Evolutionary conservation across 2,329 filamentous ascomycete species (phyloP).

Genomic region (Talaromyces funiculosus): DNA sequence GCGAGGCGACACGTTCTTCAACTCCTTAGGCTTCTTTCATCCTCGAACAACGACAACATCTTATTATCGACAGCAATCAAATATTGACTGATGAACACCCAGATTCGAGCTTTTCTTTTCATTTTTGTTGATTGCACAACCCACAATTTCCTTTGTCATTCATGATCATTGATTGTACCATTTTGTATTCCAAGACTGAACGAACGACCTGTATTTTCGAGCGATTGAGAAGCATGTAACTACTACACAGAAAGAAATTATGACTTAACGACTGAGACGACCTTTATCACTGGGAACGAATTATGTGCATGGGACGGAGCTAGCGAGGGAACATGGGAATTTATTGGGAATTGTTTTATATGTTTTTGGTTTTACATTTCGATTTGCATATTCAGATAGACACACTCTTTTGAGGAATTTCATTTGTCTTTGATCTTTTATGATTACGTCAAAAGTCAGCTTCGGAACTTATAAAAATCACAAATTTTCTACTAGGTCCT

Average conservation of each 20-base stretch:
- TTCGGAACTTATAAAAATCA: no score
- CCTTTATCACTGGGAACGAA: background rate
- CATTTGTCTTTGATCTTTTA: background rate
- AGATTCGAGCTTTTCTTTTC: background rate
- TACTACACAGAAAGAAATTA: background rate
- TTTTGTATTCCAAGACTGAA: constrained; percentile 1
- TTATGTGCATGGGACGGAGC: constrained; percentile 6
- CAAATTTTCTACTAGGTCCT: no score
- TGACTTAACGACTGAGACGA: constrained; percentile 3
- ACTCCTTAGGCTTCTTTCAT: background rate
- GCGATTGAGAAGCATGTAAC: constrained; percentile 2
- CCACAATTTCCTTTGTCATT: background rate
- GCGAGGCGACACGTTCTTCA: background rate
- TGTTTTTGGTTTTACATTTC: background rate
- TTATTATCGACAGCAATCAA: background rate
- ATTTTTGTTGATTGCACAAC: background rate
- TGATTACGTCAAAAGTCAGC: no score
- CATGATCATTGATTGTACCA: background rate
- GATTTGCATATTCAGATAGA: background rate
- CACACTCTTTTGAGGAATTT: background rate
- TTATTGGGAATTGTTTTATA: background rate
- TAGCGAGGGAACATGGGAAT: background rate
- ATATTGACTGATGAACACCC: background rate
- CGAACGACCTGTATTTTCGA: background rate
- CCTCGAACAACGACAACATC: background rate